Percentiles rank a stretch among this genome's conserved stretches.
phyloP scores from a whole-genome alignment of 129 eudicot species.

The Solidago caesia region DNA sequence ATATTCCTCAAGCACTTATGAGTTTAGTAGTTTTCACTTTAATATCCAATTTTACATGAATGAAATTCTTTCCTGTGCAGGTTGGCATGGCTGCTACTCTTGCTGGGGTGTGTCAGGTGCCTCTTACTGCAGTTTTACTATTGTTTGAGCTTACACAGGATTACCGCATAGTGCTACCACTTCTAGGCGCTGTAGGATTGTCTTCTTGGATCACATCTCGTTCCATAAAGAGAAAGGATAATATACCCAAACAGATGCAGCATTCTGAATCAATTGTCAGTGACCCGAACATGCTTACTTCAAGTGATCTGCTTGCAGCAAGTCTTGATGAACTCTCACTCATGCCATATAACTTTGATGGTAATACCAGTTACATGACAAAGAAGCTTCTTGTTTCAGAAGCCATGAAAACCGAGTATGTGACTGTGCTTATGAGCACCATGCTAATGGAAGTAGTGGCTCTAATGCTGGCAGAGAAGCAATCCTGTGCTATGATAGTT shows the following conservation, averaged over 20 bases:
- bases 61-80: conserved; percentile 35
- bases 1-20: neutral
- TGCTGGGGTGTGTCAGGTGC: conserved; percentile 96
- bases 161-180: conserved; percentile 90
- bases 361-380: conserved; percentile 33
- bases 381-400: conserved; percentile 60
- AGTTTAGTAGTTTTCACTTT: neutral
- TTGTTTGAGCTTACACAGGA: conserved; percentile 92
- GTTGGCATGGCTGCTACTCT: conserved; percentile 99
- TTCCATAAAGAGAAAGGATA: conserved; percentile 38
- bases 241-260: conserved; percentile 26
- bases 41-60: conserved; percentile 6
- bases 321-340: conserved; percentile 37
- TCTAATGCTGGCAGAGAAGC: conserved; percentile 75
- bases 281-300: conserved; percentile 14
- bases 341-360: conserved; percentile 39
- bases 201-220: conserved; percentile 89
- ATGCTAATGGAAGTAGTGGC: conserved; percentile 55
- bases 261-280: conserved; percentile 28
- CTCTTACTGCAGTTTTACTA: conserved; percentile 87
- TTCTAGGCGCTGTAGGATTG: conserved; percentile 85
- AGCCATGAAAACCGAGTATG: conserved; percentile 79
- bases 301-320: conserved; percentile 10
- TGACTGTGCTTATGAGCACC: conserved; percentile 59
- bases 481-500: conserved; percentile 69